phyloP scores from a whole-genome alignment of 306 rosid species.

The Dalbergia oliveri region DNA sequence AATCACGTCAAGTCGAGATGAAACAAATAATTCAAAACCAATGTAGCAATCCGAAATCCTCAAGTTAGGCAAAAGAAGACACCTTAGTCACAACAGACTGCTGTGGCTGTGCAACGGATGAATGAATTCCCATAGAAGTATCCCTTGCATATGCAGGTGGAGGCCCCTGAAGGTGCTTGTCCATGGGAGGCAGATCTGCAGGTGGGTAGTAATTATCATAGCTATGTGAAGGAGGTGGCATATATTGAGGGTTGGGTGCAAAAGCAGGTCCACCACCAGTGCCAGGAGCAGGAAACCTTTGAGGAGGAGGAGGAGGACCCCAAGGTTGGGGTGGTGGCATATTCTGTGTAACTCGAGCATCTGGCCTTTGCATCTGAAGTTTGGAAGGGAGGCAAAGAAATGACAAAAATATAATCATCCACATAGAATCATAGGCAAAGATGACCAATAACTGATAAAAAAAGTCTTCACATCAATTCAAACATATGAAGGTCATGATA shows the following conservation, averaged over 20 bases:
- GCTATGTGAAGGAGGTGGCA: conserved; percentile 60
- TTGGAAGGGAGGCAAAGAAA: not conserved
- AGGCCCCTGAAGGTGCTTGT: conserved; percentile 58
- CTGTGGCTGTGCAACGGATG: conserved; percentile 47
- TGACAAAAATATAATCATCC: conserved; percentile 10
- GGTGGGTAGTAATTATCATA: conserved; percentile 61
- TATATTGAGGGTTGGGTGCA: conserved; percentile 63
- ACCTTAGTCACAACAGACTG: conserved; percentile 61
- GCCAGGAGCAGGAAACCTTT: conserved; percentile 58
- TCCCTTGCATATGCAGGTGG: conserved; percentile 58
- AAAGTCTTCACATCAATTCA: not conserved
- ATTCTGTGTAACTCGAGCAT: conserved; percentile 58
- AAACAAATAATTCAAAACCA: conserved; percentile 15
- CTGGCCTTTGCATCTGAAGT: conserved; percentile 62
- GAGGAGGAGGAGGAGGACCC: conserved; percentile 62
- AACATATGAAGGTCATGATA: conserved; percentile 4
- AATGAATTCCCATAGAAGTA: conserved; percentile 51
- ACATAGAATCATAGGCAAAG: conserved; percentile 23
- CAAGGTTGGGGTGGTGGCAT: conserved; percentile 62
- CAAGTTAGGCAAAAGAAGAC: conserved; percentile 27
- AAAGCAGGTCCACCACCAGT: conserved; percentile 57
- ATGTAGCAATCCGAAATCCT: not conserved
- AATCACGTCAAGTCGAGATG: conserved; percentile 13
- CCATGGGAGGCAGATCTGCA: conserved; percentile 57
- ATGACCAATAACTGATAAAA: not conserved